A percentile compares a stretch with the other conserved stretches of the same genome.
Evolutionary conservation across 2,329 filamentous ascomycete genomes (phyloP).

Genomic region (Aschersonia sp.): DNA sequence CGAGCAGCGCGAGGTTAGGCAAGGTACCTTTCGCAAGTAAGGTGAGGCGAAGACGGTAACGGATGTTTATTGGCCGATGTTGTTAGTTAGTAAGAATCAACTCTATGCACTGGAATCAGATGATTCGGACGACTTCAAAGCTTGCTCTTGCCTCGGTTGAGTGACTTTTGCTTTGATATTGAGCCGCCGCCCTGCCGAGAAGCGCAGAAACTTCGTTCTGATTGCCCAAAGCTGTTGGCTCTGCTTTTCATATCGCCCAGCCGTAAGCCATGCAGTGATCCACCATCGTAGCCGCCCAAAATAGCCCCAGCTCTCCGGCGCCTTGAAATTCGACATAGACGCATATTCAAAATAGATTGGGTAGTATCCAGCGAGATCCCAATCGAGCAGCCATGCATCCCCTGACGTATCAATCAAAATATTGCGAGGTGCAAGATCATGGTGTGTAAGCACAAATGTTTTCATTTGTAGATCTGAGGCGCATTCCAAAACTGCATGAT

Average conservation of each 20-base stretch:
- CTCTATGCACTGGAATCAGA: background rate
- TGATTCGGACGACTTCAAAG: slow-evolving; percentile 1
- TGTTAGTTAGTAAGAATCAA: background rate
- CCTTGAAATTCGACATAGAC: slow-evolving; percentile 1
- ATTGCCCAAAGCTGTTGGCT: background rate
- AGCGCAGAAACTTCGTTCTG: slow-evolving; percentile 1
- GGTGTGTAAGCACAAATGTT: background rate
- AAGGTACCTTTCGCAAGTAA: too few relatives aligned
- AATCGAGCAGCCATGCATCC: background rate
- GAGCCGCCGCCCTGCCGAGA: background rate
- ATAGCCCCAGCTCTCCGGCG: background rate
- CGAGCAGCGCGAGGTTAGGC: too few relatives aligned
- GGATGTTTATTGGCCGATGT: too few relatives aligned
- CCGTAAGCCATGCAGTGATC: background rate
- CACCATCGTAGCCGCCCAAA: background rate
- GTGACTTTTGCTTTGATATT: slow-evolving; percentile 1
- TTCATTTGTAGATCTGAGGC: background rate
- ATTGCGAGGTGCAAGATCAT: slow-evolving; percentile 1
- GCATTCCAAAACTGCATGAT: background rate
- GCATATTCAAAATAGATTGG: slow-evolving; percentile 1
- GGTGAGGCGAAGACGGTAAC: too few relatives aligned
- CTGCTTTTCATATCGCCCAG: slow-evolving; percentile 1
- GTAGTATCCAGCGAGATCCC: slow-evolving; percentile 1
- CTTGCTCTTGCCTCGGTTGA: background rate
- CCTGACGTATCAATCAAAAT: background rate